Base-by-base conservation (phyloP, 169 alveolate genomes). In the Eimeria praecox region DNA sequence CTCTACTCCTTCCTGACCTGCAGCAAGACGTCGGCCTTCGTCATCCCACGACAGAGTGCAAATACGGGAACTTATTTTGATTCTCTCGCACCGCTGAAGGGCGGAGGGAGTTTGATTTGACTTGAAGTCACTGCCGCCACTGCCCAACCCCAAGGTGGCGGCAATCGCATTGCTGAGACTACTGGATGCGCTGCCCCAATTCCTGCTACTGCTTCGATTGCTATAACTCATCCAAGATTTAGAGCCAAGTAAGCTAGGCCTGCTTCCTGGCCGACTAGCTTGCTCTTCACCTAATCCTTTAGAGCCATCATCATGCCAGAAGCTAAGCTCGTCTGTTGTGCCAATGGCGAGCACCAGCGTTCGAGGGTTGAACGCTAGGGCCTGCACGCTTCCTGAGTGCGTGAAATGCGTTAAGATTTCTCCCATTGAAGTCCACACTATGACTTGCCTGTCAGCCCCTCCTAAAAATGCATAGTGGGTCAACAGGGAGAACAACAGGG, bases 301-400 rank as follows among this genome's bases (percentile, higher is more conserved):
- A 71, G 85, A 69, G 5, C 66, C 95, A 42, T 98, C 99, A 40
- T 97, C 96, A 71, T 95, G 94, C 99, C 99, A 98, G 56, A 98
- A 89, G 33, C 98, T 98, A 69, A 97, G 96, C 52, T 98, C 99
- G 33, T 83, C 87, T 35, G 96, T 94, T 30, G 98, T 95, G 27
- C 98, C 97, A 40, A 97, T 85, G 33, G 98, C 98, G 12, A 98
- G 97, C 90, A 95, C 95, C 77, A 95, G 96, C 42, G 97, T 97
- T 16, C 97, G 97, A 52, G 99, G 99, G 95, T 97, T 97, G 90
- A 97, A 98, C 10, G 98, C 96, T 22, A 98, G 97, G 91, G 97
- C 95, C 86, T 98, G 98, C 66, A 98, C 97, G 49, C 97, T 82
- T 80, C 97, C 96, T 89, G 91, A 95, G 92, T 96, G 97, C 73